Conservation (phyloP, 371 early-diverging fungal species). For the Haplosporangium sp. region DNA sequence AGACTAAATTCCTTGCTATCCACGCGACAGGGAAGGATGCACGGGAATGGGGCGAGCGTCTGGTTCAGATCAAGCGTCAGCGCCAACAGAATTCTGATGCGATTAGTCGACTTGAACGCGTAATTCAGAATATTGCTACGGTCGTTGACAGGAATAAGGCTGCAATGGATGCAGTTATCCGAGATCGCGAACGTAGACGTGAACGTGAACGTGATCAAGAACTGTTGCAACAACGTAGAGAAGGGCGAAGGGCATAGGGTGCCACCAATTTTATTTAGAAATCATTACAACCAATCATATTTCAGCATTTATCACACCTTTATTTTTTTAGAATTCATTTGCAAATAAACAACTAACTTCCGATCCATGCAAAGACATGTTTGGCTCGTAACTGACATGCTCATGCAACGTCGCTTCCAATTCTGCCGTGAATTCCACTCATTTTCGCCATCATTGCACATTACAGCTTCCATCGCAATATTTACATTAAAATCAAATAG, state of each 20-base stretch:
- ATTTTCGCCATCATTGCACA: conserved; percentile 16
- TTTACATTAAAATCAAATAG: not conserved
- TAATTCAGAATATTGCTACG: conserved; percentile 33
- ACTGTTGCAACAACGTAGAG: conserved; percentile 20
- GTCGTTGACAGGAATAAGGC: conserved; percentile 50
- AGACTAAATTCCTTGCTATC: conserved; percentile 37
- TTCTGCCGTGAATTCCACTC: conserved; percentile 17
- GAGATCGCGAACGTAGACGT: conserved; percentile 41
- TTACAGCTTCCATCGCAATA: conserved; percentile 11
- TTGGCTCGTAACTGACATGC: not conserved
- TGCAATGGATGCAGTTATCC: conserved; percentile 51
- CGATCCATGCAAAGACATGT: conserved; percentile 5
- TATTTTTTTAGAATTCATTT: not conserved
- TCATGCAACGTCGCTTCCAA: not conserved
- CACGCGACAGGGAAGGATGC: conserved; percentile 49
- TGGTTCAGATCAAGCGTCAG: conserved; percentile 40
- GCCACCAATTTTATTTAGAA: conserved; percentile 1
- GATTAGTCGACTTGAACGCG: conserved; percentile 21
- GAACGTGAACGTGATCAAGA: conserved; percentile 41
- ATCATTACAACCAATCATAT: not conserved
- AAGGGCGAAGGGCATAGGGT: conserved; percentile 4
- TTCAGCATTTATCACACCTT: not conserved
- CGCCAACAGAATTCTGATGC: conserved; percentile 42
- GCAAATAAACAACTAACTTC: not conserved
- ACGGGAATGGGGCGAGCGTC: conserved; percentile 50